Percentiles rank a stretch among this genome's conserved stretches.
Conservation (phyloP, 306 rosid genomes). For the Carpinus viminea region DNA sequence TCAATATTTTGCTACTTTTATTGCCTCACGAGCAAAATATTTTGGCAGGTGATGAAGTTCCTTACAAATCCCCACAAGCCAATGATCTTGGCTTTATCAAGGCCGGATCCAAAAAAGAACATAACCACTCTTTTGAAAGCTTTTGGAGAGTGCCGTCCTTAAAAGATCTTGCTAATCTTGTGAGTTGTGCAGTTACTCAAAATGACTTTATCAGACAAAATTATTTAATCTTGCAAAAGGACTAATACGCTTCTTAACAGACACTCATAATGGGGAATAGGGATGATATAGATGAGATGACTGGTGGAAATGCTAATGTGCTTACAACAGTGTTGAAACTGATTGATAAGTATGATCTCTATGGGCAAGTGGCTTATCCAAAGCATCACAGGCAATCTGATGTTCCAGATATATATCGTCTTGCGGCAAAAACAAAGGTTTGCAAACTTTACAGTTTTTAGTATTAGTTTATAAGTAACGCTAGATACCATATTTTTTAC, state of each 20-base stretch:
- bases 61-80: constrained; percentile 91
- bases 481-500: too few species aligned
- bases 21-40: constrained; percentile 19
- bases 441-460: constrained; percentile 11
- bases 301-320: constrained; percentile 73
- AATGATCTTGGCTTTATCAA: constrained; percentile 82
- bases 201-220: constrained; percentile 5
- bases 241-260: constrained; percentile 45
- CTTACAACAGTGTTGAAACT: constrained; percentile 76
- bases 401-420: constrained; percentile 91
- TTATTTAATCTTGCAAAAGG: constrained; percentile 5
- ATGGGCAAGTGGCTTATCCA: constrained; percentile 89
- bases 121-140: constrained; percentile 84
- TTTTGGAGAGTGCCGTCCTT: constrained; percentile 81
- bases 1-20: not conserved
- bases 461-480: not conserved
- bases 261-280: constrained; percentile 88
- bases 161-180: constrained; percentile 86
- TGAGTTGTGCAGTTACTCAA: constrained; percentile 38
- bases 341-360: constrained; percentile 84
- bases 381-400: constrained; percentile 90
- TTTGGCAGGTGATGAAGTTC: constrained; percentile 76
- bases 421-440: constrained; percentile 88
- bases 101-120: constrained; percentile 93
- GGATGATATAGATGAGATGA: constrained; percentile 80